phyloP scores from a whole-genome alignment of 441 rosid species.

The Adansonia gregorii region DNA sequence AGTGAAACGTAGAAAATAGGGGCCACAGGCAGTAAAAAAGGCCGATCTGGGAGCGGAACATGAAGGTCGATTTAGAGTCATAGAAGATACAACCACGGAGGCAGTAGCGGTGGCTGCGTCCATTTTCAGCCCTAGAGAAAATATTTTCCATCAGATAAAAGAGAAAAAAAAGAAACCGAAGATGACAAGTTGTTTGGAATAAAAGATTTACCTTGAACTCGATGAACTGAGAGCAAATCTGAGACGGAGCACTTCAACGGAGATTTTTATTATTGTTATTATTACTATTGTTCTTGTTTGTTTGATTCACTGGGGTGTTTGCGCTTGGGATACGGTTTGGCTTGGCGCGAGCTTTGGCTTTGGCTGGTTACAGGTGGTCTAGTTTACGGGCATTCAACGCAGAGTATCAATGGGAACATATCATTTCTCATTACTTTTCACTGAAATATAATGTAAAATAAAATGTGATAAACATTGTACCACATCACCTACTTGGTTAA shows the following conservation, averaged over 20 bases:
- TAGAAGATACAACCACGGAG: neutral
- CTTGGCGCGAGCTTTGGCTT: neutral
- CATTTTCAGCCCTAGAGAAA: neutral
- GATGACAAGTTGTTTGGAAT: neutral
- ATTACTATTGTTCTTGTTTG: neutral
- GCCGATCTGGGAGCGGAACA: slow-evolving; percentile 3
- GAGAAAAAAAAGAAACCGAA: no score
- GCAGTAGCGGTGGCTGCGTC: neutral
- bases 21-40: neutral
- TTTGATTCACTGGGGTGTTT: neutral
- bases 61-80: neutral
- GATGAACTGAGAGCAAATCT: neutral
- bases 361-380: neutral
- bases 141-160: neutral
- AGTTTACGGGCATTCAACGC: neutral
- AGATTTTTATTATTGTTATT: neutral
- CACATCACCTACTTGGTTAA: neutral
- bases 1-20: neutral
- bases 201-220: neutral
- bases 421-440: neutral
- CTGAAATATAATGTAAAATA: neutral
- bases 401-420: no score
- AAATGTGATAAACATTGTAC: neutral
- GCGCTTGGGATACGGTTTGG: neutral
- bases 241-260: neutral